Conservation (phyloP, 495 filamentous ascomycete genomes). For the Chaetomium fimeti region DNA sequence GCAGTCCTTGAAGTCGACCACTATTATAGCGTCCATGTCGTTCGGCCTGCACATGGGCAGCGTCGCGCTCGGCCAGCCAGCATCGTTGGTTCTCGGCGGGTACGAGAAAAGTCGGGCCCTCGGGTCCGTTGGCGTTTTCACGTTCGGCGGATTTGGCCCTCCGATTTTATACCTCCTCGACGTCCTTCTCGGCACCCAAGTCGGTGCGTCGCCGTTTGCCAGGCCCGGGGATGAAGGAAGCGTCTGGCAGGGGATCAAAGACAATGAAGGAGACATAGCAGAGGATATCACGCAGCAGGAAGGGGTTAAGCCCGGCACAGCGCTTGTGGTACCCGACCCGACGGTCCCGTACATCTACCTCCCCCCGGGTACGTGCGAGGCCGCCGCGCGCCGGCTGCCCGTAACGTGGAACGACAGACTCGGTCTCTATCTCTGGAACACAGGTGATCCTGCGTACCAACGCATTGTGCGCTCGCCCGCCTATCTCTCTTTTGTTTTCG, state of each 20-base stretch:
- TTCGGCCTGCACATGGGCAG: conserved; percentile 3
- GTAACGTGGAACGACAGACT: conserved; percentile 36
- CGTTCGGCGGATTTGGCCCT: background rate
- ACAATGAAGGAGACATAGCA: background rate
- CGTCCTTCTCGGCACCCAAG: background rate
- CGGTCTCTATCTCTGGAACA: conserved; percentile 50
- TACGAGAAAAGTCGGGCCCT: conserved; percentile 8
- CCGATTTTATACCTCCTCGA: background rate
- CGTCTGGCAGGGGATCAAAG: background rate
- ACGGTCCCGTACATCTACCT: conserved; percentile 39
- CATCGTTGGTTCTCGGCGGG: conserved; percentile 1
- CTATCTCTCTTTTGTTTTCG: conserved; percentile 26
- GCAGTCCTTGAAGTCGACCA: background rate
- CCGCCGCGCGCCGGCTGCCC: conserved; percentile 45
- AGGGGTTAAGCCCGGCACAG: background rate
- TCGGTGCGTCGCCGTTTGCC: background rate
- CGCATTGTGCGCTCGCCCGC: background rate
- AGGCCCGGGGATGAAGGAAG: background rate
- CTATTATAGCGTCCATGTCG: background rate
- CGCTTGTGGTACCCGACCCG: background rate
- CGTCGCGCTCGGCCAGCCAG: background rate
- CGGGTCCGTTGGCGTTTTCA: background rate
- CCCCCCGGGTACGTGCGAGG: conserved; percentile 44
- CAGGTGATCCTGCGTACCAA: background rate
- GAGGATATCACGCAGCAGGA: background rate